phyloP scores from a whole-genome alignment of 2,329 filamentous ascomycete genomes.

The Phialophora chinensis region DNA sequence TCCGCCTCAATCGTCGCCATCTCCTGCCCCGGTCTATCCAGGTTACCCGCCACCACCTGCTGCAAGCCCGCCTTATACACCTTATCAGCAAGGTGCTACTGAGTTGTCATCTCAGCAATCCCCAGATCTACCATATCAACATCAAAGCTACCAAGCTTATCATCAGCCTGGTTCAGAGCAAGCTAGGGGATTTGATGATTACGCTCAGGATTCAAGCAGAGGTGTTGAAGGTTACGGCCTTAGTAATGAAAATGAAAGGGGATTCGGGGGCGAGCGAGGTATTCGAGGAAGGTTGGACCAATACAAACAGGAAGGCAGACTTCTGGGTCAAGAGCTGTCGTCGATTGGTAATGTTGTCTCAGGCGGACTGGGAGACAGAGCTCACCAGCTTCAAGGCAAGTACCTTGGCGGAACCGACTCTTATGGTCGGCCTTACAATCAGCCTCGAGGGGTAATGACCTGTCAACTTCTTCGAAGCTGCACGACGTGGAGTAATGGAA shows the following conservation, averaged over 20 bases:
- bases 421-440: conserved; percentile 33
- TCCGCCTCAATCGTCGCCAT: conserved; percentile 25
- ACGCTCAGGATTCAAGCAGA: conserved; percentile 41
- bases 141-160: conserved; percentile 32
- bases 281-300: conserved; percentile 44
- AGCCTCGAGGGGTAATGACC: conserved; percentile 34
- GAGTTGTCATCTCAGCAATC: conserved; percentile 31
- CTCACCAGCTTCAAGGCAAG: conserved; percentile 48
- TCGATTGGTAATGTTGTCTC: conserved; percentile 49
- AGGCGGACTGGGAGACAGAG: conserved; percentile 49
- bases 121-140: conserved; percentile 32
- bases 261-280: conserved; percentile 41
- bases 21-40: conserved; percentile 17
- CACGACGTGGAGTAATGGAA: conserved; percentile 66
- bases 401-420: conserved; percentile 33
- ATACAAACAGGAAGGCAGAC: conserved; percentile 37
- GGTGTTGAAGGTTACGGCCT: conserved; percentile 38
- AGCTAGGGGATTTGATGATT: conserved; percentile 35
- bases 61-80: conserved; percentile 23
- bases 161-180: conserved; percentile 25
- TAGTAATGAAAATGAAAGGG: conserved; percentile 46
- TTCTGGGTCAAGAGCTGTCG: conserved; percentile 46
- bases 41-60: conserved; percentile 23
- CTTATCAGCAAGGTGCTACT: conserved; percentile 28
- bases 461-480: conserved; percentile 53